A percentile compares a stretch with the other conserved stretches of the same genome.
phyloP scores from a whole-genome alignment of 306 rosid genomes.

The Cucurbita maxima region DNA sequence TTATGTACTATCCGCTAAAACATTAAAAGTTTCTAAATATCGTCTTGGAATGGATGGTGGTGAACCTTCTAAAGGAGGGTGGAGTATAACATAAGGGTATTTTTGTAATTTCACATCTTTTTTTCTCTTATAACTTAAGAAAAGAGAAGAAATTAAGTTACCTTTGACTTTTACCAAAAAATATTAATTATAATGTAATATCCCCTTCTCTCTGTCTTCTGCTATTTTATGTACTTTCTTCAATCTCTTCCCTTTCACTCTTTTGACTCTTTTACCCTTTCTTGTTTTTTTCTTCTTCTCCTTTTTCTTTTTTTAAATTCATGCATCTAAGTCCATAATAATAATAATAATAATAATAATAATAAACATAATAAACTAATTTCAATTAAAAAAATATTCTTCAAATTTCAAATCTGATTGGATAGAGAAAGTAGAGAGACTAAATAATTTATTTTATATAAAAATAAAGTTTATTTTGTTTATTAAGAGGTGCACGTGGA shows the following conservation, averaged over 20 bases:
- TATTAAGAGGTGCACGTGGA: not conserved
- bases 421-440: no score
- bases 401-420: no score
- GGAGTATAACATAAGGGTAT: not conserved
- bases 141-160: not conserved
- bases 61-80: not conserved
- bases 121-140: no score
- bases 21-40: no score
- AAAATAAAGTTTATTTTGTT: no score
- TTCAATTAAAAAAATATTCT: not conserved
- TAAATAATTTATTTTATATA: no score
- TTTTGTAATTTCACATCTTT: not conserved
- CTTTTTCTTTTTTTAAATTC: not conserved
- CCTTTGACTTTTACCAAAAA: not conserved
- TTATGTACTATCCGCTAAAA: no score
- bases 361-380: not conserved
- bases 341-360: not conserved
- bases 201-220: not conserved
- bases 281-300: not conserved
- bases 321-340: not conserved
- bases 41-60: not conserved
- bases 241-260: not conserved
- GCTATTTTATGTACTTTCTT: conserved; percentile 1
- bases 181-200: not conserved
- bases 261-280: not conserved